Base-by-base conservation (phyloP, 2,329 filamentous ascomycete genomes). In the Aspergillus sp. region DNA sequence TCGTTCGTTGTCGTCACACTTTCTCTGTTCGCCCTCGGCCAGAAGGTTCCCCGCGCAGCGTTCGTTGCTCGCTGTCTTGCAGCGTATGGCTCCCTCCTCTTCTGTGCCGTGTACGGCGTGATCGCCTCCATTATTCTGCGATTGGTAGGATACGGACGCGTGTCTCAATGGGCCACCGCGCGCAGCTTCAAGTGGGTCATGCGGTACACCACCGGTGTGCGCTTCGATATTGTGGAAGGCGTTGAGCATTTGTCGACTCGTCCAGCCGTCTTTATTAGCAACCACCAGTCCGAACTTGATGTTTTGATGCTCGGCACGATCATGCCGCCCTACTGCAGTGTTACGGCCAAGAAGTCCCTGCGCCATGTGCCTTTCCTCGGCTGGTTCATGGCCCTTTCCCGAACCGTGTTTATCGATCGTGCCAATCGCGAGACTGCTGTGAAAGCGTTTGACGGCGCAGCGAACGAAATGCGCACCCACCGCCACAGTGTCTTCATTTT, bases 201-300 rank as follows among this genome's bases (percentile, higher is more conserved):
- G 88, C 79, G 80, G 61, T 71, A 81, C 43, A 81, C 83, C 45
- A 91, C 90, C 1, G 93, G 93, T 54, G 80, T 96, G 45, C 82
- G 79, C 53, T 96, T 97, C 68, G 79, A 82, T 38, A 73, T 80
- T 56, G 74, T 96, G 46, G 81, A 87, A 42, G 90, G 92, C 11
- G 65, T 84, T 54, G 73, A 85, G 59, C 69, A 85, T 61, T 82
- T 92, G 53, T 75, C 76, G 44, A 85, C 79, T 9, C 83, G 93
- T 47, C 94, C 94, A 1, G 92, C 90, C 52, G 88, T 99, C 52
- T 92, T 99, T 66, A 80, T 99, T 61, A 89, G 88, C 38, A 97
- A 97, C 74, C 94, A 99, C 76, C 94, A 99, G 80, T 90, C 89
- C 19, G 94, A 97, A 76, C 83, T 99, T 60, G 94, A 99, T 68